These are phyloP conservation scores for Camellia sinensis DNA, from an alignment of 148 eudicot species.

Conservation along the genomic window DNA sequence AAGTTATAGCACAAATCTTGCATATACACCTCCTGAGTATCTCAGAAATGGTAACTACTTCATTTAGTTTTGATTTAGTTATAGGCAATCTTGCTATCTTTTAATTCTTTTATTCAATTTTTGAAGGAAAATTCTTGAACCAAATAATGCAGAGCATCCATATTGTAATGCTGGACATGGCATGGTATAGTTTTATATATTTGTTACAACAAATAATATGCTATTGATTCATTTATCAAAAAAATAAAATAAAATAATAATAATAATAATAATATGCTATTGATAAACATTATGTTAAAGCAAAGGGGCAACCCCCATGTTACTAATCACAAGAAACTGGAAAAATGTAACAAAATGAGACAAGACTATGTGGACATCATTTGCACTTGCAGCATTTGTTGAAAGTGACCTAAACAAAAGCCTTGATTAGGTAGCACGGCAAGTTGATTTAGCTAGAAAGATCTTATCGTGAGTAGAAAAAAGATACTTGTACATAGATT, in stretches of 20 bases:
- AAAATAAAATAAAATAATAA: neutral
- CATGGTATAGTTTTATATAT: neutral
- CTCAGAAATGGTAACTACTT: constrained; percentile 65
- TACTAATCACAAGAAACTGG: neutral
- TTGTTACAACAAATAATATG: neutral
- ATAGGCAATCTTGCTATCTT: neutral
- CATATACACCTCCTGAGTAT: constrained; percentile 95
- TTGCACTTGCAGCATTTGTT: neutral
- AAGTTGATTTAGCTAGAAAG: neutral
- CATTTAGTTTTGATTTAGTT: neutral
- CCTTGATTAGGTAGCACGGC: too few species aligned
- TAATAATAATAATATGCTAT: neutral
- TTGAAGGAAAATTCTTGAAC: neutral
- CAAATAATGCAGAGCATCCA: neutral
- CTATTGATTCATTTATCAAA: neutral
- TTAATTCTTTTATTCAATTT: neutral
- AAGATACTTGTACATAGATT: neutral
- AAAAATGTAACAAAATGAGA: neutral
- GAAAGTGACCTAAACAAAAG: neutral
- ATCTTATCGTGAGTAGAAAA: neutral
- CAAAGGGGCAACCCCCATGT: neutral
- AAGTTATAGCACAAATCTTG: constrained; percentile 97
- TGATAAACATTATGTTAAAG: neutral
- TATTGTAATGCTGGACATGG: neutral
- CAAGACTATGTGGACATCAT: neutral